Conservation (phyloP, 192 early-diverging fungal genomes). For the Linnemannia zychae region DNA sequence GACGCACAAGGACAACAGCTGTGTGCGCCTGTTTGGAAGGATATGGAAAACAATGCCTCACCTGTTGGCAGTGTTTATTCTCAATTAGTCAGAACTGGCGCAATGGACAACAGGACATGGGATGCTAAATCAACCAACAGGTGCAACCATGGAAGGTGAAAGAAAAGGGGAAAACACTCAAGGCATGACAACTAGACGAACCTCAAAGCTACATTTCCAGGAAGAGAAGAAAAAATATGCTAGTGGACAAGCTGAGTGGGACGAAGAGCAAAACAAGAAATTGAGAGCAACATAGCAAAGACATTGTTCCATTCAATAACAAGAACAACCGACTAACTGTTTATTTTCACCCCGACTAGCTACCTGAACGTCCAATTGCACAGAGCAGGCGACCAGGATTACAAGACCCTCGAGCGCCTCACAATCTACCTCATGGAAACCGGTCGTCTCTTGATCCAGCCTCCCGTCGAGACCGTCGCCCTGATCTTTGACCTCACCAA, state of each 20-base stretch:
- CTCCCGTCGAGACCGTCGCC: conserved; percentile 71
- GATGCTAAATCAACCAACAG: too few species aligned
- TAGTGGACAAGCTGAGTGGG: too few species aligned
- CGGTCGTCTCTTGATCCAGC: conserved; percentile 68
- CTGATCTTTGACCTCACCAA: conserved; percentile 54
- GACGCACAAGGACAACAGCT: background rate
- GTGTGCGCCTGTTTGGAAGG: too few species aligned
- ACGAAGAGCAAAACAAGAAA: background rate
- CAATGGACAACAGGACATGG: too few species aligned
- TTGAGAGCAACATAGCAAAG: background rate
- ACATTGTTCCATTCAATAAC: background rate
- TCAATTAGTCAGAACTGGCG: too few species aligned
- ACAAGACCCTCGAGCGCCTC: conserved; percentile 73
- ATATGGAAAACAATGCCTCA: too few species aligned
- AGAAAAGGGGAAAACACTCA: background rate
- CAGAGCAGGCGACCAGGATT: conserved; percentile 66
- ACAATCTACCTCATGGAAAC: conserved; percentile 84
- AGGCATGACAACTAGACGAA: background rate
- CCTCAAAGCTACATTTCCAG: background rate
- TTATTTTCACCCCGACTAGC: too few species aligned
- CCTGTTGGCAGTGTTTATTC: too few species aligned
- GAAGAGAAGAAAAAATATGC: background rate
- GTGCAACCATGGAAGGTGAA: background rate
- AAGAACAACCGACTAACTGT: too few species aligned
- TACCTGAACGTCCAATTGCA: conserved; percentile 67